These are phyloP conservation scores for Beauveria sp. DNA, from an alignment of 2,329 filamentous ascomycete species.

Conservation along the genomic window DNA sequence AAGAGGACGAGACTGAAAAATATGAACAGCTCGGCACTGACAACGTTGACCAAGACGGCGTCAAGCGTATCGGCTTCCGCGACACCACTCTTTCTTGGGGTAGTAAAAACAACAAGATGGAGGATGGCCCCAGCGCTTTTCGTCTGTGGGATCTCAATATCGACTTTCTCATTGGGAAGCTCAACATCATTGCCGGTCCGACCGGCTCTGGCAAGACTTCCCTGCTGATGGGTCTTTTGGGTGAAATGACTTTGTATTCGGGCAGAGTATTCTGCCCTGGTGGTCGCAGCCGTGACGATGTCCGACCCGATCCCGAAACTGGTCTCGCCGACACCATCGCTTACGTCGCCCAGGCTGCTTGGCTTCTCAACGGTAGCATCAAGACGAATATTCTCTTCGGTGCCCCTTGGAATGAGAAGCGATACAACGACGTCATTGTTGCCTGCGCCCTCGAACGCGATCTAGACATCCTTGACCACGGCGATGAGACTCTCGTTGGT, in stretches of 20 bases:
- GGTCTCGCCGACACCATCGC: constrained; percentile 86
- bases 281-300: constrained; percentile 76
- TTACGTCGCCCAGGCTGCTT: constrained; percentile 94
- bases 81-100: constrained; percentile 88
- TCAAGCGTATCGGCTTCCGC: constrained; percentile 75
- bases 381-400: constrained; percentile 94
- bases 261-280: constrained; percentile 82
- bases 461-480: constrained; percentile 82
- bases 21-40: constrained; percentile 73
- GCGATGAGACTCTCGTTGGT: constrained; percentile 88
- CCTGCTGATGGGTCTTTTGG: constrained; percentile 87
- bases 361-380: constrained; percentile 93
- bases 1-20: constrained; percentile 92
- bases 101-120: constrained; percentile 50
- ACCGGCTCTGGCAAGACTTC: constrained; percentile 96
- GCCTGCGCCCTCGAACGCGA: constrained; percentile 90
- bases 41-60: constrained; percentile 59
- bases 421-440: constrained; percentile 81
- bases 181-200: constrained; percentile 88
- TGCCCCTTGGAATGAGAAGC: constrained; percentile 67
- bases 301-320: constrained; percentile 73
- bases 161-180: constrained; percentile 73
- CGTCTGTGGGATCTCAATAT: constrained; percentile 76
- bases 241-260: constrained; percentile 84
- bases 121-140: constrained; percentile 67